Base-by-base conservation (phyloP, 2,329 filamentous ascomycete genomes). In the Colletotrichum sp. region DNA sequence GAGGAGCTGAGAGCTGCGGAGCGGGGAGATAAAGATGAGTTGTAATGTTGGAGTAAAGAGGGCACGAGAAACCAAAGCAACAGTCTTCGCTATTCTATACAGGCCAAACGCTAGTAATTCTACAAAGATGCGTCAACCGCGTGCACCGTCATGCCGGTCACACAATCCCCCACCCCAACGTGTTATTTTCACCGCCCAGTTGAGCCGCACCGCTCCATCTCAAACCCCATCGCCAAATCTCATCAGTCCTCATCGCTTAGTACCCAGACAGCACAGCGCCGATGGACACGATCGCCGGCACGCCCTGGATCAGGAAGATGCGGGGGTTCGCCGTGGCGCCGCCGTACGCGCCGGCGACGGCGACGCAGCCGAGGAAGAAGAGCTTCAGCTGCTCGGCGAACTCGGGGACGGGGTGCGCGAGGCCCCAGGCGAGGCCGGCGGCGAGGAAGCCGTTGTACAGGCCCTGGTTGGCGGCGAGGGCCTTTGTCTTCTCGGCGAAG, bases 401-500 rank as follows among this genome's bases (percentile, higher is more conserved):
- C 49, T 81, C 85, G 8, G 82, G 70, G 8, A 84, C 83, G 1
- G 88, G 87, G 78, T 90, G 88, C 5, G 82, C n/a, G n/a, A 89
- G 77, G 5, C 85, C 84, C 88, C 88, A 90, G 30, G 82, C 74
- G 3, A 90, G 80, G 0, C 88, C 88, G 2, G 88, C 88, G 5
- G 88, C 85, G n/a, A 90, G 82, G 71, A 90, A 89, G 57, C 88
- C 88, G 79, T 90, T 90, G 82, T 90, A 90, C 8, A 90, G 83
- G 24, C 88, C 88, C 79, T 90, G 88, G 80, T 90, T 90, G 68
- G 87, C 87, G 63, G 87, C 88, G 44, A 90, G 82, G 6, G 82
- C 78, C 76, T 84, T 85, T 5, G 87, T 88, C 80, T 88, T 79
- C 52, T 85, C 80, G 8, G 88, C 88, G 72, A 88, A 88, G 7